Evolutionary conservation across 1,284 basidiomycete genomes (phyloP).

Genomic region (Ganoderma meredithae): DNA sequence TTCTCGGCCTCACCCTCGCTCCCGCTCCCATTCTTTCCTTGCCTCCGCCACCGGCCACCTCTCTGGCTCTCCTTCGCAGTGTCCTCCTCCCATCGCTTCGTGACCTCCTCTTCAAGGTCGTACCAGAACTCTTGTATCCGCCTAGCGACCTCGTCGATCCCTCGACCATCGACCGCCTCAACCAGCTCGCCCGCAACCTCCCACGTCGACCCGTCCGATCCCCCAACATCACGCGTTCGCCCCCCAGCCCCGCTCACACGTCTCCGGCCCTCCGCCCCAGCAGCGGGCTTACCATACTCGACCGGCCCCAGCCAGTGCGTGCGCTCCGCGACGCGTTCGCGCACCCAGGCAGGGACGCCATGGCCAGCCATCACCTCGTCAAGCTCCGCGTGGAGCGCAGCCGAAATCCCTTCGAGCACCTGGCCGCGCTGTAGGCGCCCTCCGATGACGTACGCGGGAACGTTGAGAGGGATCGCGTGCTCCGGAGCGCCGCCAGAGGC

Average conservation of each 20-base stretch:
- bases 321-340: slow-evolving; percentile 69
- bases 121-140: slow-evolving; percentile 80
- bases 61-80: slow-evolving; percentile 22
- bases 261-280: slow-evolving; percentile 11
- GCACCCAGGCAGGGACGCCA: slow-evolving; percentile 64
- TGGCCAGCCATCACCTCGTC: slow-evolving; percentile 52
- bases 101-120: slow-evolving; percentile 62
- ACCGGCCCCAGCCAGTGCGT: slow-evolving; percentile 43
- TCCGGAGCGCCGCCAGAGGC: background rate
- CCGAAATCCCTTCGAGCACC: slow-evolving; percentile 65
- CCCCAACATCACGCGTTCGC: slow-evolving; percentile 12
- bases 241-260: slow-evolving; percentile 48
- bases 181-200: slow-evolving; percentile 44
- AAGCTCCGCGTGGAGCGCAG: slow-evolving; percentile 64
- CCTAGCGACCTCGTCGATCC: slow-evolving; percentile 58
- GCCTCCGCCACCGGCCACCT: slow-evolving; percentile 37
- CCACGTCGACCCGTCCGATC: slow-evolving; percentile 35
- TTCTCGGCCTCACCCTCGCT: slow-evolving; percentile 36
- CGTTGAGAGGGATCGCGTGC: slow-evolving; percentile 45
- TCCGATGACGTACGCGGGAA: slow-evolving; percentile 66
- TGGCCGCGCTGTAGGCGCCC: slow-evolving; percentile 60
- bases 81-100: slow-evolving; percentile 39
- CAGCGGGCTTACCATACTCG: slow-evolving; percentile 14
- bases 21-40: slow-evolving; percentile 24
- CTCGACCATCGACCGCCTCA: slow-evolving; percentile 25